Evolutionary conservation across 768 basidiomycete genomes (phyloP), one percentile per base, ranked within the genome.

Genomic region (Calvatia gigantea): DNA sequence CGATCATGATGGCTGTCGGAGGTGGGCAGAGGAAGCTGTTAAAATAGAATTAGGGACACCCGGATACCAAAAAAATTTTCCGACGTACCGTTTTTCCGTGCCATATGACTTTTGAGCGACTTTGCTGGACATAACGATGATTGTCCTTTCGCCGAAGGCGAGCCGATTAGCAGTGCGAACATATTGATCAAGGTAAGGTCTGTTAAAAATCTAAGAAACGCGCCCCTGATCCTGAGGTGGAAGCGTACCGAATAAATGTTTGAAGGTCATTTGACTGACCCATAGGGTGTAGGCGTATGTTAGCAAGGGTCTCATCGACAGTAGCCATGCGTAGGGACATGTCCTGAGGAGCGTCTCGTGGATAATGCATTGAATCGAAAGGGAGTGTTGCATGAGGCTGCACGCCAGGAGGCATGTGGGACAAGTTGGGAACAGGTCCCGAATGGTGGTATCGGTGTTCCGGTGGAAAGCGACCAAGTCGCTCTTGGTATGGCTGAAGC

Each of bases 31-130:
- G 80, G 80, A 95, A 96, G 41, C 87, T 89, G 60, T 31, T 31
- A 56, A 32, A 56, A 57, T 55, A 61, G 54, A 57, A 51, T 51
- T 66, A 58, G 58, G 53, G 54, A 59, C n/a, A 48, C 23, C 11
- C 43, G 49, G 53, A 47, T 37, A 47, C 31, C 23, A 35, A 11
- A 31, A 21, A 41, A 19, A 43, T 55, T 14, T 33, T 31, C 29
- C 54, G 35, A 64, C 77, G 43, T 58, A 89, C 89, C 95, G 82
- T 70, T 97, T 97, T 70, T 98, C 95, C 15, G 89, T 94, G 33
- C 94, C 95, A 67, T 98, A 98, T 7, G 91, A 94, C 67, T 98
- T 96, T 76, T 98, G 96, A 2, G 93, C 96, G 28, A 98, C 94
- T 66, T 90, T 94, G 67, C 90, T 93, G n/a, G 93, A 95, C 91